Conservation (phyloP, 2,329 filamentous ascomycete genomes). For the Chaetomium strumarium region DNA sequence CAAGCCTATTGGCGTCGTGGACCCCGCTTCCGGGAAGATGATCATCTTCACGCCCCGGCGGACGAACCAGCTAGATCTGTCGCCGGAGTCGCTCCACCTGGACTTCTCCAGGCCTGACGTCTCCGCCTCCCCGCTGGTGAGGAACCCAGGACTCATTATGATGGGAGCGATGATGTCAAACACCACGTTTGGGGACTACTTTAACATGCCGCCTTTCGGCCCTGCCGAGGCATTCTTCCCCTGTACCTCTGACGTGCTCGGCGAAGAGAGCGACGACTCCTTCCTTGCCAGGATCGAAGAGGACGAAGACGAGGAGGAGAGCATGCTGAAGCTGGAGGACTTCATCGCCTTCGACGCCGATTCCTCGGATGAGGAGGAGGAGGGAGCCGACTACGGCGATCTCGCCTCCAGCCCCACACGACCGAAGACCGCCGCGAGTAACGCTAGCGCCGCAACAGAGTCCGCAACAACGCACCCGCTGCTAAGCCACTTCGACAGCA, state of each 20-base stretch:
- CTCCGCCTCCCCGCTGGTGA: conserved; percentile 51
- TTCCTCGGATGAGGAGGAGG: conserved; percentile 54
- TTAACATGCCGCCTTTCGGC: conserved; percentile 62
- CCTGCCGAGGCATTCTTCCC: conserved; percentile 73
- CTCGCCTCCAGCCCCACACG: conserved; percentile 46
- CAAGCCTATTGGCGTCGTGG: conserved; percentile 54
- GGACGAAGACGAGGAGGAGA: conserved; percentile 56
- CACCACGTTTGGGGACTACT: conserved; percentile 49
- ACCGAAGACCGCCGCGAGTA: conserved; percentile 28
- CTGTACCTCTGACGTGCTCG: conserved; percentile 55
- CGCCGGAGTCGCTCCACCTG: conserved; percentile 50
- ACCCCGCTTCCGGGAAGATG: conserved; percentile 53
- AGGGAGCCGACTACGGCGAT: conserved; percentile 41
- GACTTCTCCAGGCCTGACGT: conserved; percentile 37
- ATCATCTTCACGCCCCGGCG: conserved; percentile 56
- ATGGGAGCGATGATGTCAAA: conserved; percentile 64
- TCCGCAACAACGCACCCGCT: conserved; percentile 45
- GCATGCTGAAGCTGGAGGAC: conserved; percentile 61
- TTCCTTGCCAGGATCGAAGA: conserved; percentile 37
- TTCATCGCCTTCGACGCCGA: conserved; percentile 64
- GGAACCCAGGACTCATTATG: conserved; percentile 69
- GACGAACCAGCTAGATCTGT: conserved; percentile 45
- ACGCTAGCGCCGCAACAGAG: conserved; percentile 44
- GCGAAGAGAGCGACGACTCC: conserved; percentile 47
- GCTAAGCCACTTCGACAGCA: conserved; percentile 62